Percentiles rank a stretch among this genome's conserved stretches.
Conservation (phyloP, 257 asterid genomes). For the Nemophila menziesii region DNA sequence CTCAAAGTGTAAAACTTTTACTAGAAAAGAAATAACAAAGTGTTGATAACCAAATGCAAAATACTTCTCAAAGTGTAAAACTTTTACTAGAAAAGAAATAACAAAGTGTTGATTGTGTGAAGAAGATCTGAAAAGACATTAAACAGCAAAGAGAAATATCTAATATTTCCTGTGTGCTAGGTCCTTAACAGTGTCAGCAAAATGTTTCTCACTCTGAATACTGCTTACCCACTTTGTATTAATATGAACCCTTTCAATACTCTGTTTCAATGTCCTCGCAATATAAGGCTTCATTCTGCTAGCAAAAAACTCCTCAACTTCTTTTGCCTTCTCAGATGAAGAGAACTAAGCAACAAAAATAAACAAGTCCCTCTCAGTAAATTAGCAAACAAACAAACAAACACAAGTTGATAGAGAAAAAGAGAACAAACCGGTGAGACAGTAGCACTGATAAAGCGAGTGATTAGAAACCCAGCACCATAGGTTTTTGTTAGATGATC, state of each 20-base stretch:
- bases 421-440: slow-evolving; percentile 62
- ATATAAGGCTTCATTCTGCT: slow-evolving; percentile 72
- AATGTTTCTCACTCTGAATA: slow-evolving; percentile 58
- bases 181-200: slow-evolving; percentile 49
- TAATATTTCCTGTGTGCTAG: slow-evolving; percentile 56
- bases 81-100: too few species aligned
- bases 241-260: slow-evolving; percentile 66
- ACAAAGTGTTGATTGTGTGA: too few species aligned
- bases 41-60: too few species aligned
- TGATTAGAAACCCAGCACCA: slow-evolving; percentile 76
- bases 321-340: slow-evolving; percentile 59
- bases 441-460: slow-evolving; percentile 55
- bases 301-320: slow-evolving; percentile 58
- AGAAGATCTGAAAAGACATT: too few species aligned
- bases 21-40: too few species aligned
- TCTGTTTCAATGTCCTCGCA: slow-evolving; percentile 85
- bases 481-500: slow-evolving; percentile 58
- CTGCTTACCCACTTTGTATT: slow-evolving; percentile 69
- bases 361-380: too few species aligned
- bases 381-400: not conserved
- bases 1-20: too few species aligned
- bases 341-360: slow-evolving; percentile 37
- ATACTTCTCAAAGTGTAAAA: too few species aligned
- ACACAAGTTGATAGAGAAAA: slow-evolving; percentile 1
- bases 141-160: not conserved